Conservation (phyloP, 768 basidiomycete genomes). For the Suillus occidentalis region DNA sequence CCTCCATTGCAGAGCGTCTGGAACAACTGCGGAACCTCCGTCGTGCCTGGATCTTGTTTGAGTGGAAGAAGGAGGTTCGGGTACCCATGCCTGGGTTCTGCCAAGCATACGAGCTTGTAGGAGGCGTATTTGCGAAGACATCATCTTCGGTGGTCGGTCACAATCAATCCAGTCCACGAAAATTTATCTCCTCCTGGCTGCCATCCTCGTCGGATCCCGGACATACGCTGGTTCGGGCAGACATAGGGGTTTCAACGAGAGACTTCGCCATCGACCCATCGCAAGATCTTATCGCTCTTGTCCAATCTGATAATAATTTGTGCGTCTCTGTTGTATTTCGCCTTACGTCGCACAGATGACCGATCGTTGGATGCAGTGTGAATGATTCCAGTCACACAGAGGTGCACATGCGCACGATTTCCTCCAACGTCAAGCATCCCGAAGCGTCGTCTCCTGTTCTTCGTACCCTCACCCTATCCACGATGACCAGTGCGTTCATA, state of each 20-base stretch:
- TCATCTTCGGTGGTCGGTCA: conserved; percentile 14
- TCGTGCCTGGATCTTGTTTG: conserved; percentile 34
- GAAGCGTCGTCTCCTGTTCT: conserved; percentile 34
- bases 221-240: conserved; percentile 24
- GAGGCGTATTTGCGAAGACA: conserved; percentile 54
- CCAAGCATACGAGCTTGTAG: conserved; percentile 61
- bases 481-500: conserved; percentile 36
- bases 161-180: conserved; percentile 27
- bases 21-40: conserved; percentile 35
- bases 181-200: conserved; percentile 21
- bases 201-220: conserved; percentile 15
- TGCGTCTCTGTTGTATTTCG: conserved; percentile 8
- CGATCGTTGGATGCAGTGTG: neutral
- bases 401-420: conserved; percentile 48
- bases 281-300: conserved; percentile 55
- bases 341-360: no score
- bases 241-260: conserved; percentile 42
- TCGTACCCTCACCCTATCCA: conserved; percentile 23
- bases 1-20: conserved; percentile 33
- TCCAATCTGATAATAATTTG: conserved; percentile 29
- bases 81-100: conserved; percentile 38
- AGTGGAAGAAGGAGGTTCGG: conserved; percentile 22
- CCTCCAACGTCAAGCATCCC: conserved; percentile 42
- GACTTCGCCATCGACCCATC: conserved; percentile 70
- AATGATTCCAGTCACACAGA: conserved; percentile 20